Conservation (phyloP, 2,329 filamentous ascomycete genomes). For the Xylaria sp. region DNA sequence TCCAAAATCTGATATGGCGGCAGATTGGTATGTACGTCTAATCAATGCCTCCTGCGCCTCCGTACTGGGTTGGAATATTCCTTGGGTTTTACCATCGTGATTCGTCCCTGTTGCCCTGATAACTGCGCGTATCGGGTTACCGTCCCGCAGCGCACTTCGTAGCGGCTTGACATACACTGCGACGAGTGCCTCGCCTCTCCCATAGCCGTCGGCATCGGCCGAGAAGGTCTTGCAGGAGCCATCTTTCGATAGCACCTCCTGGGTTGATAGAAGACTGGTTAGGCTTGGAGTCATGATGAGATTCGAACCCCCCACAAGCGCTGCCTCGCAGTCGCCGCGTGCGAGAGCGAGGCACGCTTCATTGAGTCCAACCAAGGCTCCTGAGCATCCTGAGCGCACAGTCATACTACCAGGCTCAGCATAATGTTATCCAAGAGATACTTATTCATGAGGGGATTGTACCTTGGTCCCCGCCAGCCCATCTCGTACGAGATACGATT, state of each 20-base stretch:
- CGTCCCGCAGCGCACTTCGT: slow-evolving; percentile 50
- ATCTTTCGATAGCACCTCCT: slow-evolving; percentile 44
- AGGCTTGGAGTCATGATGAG: slow-evolving; percentile 32
- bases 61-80: slow-evolving; percentile 49
- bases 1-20: slow-evolving; percentile 41
- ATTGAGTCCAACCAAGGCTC: too few relatives aligned
- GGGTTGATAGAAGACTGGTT: slow-evolving; percentile 37
- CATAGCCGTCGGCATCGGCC: slow-evolving; percentile 57
- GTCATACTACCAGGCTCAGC: too few relatives aligned
- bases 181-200: slow-evolving; percentile 56
- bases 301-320: slow-evolving; percentile 47
- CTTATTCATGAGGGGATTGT: slow-evolving; percentile 43
- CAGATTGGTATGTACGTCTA: slow-evolving; percentile 7
- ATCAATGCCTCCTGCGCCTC: slow-evolving; percentile 49
- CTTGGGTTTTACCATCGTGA: slow-evolving; percentile 22
- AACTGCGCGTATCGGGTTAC: slow-evolving; percentile 43
- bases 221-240: slow-evolving; percentile 51
- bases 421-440: too few relatives aligned
- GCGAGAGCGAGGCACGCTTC: too few relatives aligned
- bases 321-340: slow-evolving; percentile 36
- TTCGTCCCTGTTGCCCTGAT: slow-evolving; percentile 49
- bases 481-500: slow-evolving; percentile 48
- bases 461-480: slow-evolving; percentile 44
- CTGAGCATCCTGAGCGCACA: too few relatives aligned
- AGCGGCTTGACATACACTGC: slow-evolving; percentile 57